Evolutionary conservation across 2,329 filamentous ascomycete genomes (phyloP), one percentile per base, ranked within the genome.

Genomic region (Cryphonectria radicalis): DNA sequence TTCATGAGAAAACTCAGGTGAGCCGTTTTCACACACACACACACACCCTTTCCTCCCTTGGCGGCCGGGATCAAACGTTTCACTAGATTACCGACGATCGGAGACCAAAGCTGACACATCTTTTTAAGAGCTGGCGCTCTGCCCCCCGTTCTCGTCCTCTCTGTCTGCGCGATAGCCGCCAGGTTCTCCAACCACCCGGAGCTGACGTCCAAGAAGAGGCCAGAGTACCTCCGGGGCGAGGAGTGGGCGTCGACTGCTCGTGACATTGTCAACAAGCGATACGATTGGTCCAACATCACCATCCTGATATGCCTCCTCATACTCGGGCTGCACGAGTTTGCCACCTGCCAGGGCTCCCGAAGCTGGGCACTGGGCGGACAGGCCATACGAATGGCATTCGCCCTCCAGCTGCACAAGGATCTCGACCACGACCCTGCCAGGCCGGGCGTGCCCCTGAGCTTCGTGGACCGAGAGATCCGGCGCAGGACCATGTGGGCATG

Each of bases 401-500:
- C 96, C 19, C 84, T 99, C 63, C 95, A 98, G 79, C 84, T 99
- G 40, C 96, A 99, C 82, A 93, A 92, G 78, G 96, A 98, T 79
- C 86, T 97, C 40, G 94, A 97, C 74, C 90, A 92, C 77, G 94
- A 97, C 75, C 92, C 93, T 0, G 82, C 89, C 50, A 87, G 87
- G n/a, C 88, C 88, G 57, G 86, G 87, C 28, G 86, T 87, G 2
- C 89, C 92, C 73, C 87, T 96, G 67, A 97, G 94, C 78, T 96
- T 96, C 76, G 94, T 95, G 22, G 96, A 98, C 79, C 91, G 94
- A 40, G 96, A 99, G 80, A 98, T 98, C 68, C 89, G 96, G 72
- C 86, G 96, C 75, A 89, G 96, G 70, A 96, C 94, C 2, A 98
- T 99, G 95, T 99, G 96, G 96, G 93, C 95, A 17, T 98, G 95